phyloP scores from a whole-genome alignment of 2,329 filamentous ascomycete species.

The Chaetomium sp. region DNA sequence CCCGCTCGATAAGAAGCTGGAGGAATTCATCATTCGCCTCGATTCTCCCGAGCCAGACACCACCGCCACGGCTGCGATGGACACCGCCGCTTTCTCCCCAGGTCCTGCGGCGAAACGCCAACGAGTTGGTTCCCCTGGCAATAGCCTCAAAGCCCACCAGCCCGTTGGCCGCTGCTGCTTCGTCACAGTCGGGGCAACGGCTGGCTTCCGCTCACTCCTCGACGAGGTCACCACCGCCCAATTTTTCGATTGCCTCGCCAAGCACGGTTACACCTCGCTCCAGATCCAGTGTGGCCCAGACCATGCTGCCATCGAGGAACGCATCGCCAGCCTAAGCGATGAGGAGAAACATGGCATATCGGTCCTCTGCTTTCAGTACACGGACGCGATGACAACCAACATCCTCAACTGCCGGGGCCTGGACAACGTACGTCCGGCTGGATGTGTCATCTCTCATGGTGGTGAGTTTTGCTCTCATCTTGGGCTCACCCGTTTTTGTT shows the following conservation, averaged over 20 bases:
- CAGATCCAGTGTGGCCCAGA: slow-evolving; percentile 35
- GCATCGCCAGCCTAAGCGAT: slow-evolving; percentile 35
- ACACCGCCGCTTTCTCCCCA: neutral
- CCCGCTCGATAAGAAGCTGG: slow-evolving; percentile 13
- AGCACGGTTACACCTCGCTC: slow-evolving; percentile 67
- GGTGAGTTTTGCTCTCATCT: slow-evolving; percentile 55
- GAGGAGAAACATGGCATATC: slow-evolving; percentile 44
- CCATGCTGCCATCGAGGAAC: slow-evolving; percentile 47
- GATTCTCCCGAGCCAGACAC: neutral
- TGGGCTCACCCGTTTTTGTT: neutral
- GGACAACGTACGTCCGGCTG: slow-evolving; percentile 55
- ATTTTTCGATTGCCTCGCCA: slow-evolving; percentile 64
- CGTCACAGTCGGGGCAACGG: slow-evolving; percentile 90
- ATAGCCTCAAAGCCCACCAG: slow-evolving; percentile 1
- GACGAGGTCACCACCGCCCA: slow-evolving; percentile 60
- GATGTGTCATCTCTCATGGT: slow-evolving; percentile 85
- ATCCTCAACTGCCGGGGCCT: slow-evolving; percentile 58
- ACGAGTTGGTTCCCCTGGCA: neutral
- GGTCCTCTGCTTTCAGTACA: slow-evolving; percentile 68
- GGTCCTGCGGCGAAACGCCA: slow-evolving; percentile 17
- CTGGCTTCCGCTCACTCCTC: slow-evolving; percentile 75
- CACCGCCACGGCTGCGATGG: slow-evolving; percentile 1
- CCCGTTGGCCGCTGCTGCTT: slow-evolving; percentile 57
- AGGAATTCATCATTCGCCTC: neutral
- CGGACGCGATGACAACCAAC: slow-evolving; percentile 59